Base-by-base conservation (phyloP, 345 rosid species). In the Raphanus sativus region DNA sequence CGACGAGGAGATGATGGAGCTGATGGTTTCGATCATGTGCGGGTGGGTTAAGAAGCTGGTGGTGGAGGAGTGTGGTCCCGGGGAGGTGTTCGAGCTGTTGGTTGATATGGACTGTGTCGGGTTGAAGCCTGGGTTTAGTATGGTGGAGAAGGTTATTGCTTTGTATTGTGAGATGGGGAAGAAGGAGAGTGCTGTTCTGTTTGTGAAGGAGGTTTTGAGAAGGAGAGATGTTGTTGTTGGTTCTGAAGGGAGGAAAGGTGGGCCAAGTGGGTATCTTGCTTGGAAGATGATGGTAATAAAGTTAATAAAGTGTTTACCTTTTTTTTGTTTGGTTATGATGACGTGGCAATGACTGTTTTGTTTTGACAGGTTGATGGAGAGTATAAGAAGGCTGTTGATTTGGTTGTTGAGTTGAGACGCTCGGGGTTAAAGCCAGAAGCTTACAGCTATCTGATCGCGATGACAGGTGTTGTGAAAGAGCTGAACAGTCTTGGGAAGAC, bases 101-200 rank as follows among this genome's bases (percentile, higher is more conserved):
- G 89, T 89, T 26, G 97, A 94, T 60, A 94, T 94, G 97, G 98
- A 94, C 69, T 90, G 91, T 21, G 97, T 91, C 16, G 98, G 98
- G 11, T 77, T 94, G 73, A 88, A 86, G 71, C 96, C 97, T 1
- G 83, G 94, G 62, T 91, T 91, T 83, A 91, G 97, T 69, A 94
- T 90, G 98, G 83, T 91, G 17, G 98, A 94, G 79, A 94, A 94
- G 80, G 98, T 88, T n/a, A 87, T 94, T 67, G 90, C 93, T 5
- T 81, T 90, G 87, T 94, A 91, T 69, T 68, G 94, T 87, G 98
- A 91, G 69, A 77, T 84, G 76, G 94, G 73, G 73, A 84, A 86
- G 86, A 88, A 86, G 84, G 88, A 87, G 15, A 67, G 55, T 45
- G 96, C 90, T 0, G 86, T 94, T 80, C 71, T 65, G 74, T 94